Evolutionary conservation across 768 basidiomycete genomes (phyloP).

Genomic region (Aureoboletus auriporus): DNA sequence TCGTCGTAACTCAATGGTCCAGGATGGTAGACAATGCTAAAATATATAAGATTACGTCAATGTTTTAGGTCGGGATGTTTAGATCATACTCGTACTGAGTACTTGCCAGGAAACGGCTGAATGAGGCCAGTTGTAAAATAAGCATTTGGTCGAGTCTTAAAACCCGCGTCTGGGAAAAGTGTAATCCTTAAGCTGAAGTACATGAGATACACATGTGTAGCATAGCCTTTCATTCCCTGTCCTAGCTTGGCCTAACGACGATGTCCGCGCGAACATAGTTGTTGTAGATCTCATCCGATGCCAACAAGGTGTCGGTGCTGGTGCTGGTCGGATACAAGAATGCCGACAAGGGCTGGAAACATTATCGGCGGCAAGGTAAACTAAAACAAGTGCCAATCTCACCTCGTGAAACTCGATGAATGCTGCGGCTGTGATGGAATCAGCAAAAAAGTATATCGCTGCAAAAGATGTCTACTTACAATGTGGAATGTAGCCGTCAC

Average conservation of each 20-base stretch:
- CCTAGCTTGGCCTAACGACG: constrained; percentile 14
- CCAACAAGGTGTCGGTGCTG: constrained; percentile 61
- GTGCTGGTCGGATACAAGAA: constrained; percentile 57
- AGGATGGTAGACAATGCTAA: too few relatives aligned
- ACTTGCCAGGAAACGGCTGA: too few relatives aligned
- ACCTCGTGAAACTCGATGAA: constrained; percentile 72
- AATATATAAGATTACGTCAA: too few relatives aligned
- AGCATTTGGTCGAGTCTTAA: too few relatives aligned
- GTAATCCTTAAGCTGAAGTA: too few relatives aligned
- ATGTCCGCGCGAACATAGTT: constrained; percentile 64
- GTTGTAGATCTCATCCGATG: constrained; percentile 69
- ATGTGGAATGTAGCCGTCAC: constrained; percentile 56
- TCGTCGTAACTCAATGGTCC: too few relatives aligned
- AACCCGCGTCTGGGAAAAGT: too few relatives aligned
- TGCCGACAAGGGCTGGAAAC: constrained; percentile 49
- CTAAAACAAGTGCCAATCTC: neutral
- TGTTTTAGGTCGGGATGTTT: too few relatives aligned
- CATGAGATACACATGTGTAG: too few relatives aligned
- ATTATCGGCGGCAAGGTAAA: too few relatives aligned
- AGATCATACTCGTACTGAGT: too few relatives aligned
- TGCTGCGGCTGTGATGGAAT: constrained; percentile 44
- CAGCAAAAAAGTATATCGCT: neutral
- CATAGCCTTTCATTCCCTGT: constrained; percentile 4
- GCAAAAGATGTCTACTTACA: constrained; percentile 35
- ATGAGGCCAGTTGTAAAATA: too few relatives aligned